phyloP scores from a whole-genome alignment of 208 protist genomes.

The Trypanosoma congolense region DNA sequence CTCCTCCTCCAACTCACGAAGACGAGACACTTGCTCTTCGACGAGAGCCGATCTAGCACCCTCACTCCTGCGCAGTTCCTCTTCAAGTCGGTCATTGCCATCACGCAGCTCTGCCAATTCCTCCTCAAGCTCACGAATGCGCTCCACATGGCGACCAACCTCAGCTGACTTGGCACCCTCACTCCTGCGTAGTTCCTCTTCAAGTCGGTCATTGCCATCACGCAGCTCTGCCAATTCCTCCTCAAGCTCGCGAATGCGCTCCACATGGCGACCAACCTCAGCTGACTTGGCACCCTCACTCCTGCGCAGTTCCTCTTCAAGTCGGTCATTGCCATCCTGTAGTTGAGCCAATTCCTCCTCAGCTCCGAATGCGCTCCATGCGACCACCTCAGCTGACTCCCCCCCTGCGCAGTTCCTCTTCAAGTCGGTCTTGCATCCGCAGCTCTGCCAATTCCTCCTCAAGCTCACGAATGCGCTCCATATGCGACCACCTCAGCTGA shows the following conservation, averaged over 20 bases:
- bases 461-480: background rate
- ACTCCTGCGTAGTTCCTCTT: background rate
- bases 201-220: background rate
- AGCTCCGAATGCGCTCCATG: background rate
- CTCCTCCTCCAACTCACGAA: background rate
- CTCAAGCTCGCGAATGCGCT: background rate
- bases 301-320: conserved; percentile 4
- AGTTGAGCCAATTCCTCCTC: background rate
- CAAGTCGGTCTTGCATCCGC: background rate
- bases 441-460: background rate
- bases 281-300: background rate
- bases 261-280: background rate
- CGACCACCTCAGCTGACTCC: background rate
- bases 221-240: background rate
- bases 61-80: background rate
- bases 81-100: too few relatives aligned
- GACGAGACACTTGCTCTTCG: background rate
- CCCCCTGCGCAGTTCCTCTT: background rate
- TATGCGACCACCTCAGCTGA: background rate
- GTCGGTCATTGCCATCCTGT: background rate
- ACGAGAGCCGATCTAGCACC: background rate
- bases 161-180: background rate
- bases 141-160: background rate
- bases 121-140: background rate
- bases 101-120: background rate